These are phyloP conservation scores for Trypanosomatidae sp. DNA, from an alignment of 208 protist genomes.

Conservation along the genomic window DNA sequence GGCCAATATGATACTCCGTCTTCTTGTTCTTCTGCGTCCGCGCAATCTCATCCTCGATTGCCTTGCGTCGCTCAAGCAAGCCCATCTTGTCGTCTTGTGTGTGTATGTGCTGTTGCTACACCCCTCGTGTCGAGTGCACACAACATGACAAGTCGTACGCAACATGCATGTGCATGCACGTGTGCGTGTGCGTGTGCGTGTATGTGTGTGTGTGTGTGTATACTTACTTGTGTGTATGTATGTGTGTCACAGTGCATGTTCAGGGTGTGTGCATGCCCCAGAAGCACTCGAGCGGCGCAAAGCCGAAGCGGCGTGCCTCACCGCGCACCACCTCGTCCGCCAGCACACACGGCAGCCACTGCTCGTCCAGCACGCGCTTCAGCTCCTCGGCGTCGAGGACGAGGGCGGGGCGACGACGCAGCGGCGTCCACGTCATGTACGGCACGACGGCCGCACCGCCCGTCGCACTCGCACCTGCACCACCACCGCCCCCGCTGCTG, in stretches of 20 bases:
- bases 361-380: conserved; percentile 42
- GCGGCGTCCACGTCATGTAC: conserved; percentile 86
- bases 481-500: too few species aligned
- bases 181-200: conserved; percentile 2
- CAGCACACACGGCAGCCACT: conserved; percentile 66
- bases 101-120: not conserved
- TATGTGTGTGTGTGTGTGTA: too few species aligned
- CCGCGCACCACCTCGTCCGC: conserved; percentile 16
- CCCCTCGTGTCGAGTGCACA: not conserved
- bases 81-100: conserved; percentile 78
- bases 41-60: conserved; percentile 97
- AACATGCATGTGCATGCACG: not conserved
- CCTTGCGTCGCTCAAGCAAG: conserved; percentile 94
- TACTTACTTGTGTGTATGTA: too few species aligned
- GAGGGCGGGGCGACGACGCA: conserved; percentile 23
- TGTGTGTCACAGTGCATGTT: too few species aligned
- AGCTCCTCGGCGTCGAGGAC: conserved; percentile 47
- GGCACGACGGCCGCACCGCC: conserved; percentile 14
- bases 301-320: conserved; percentile 26
- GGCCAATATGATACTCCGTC: conserved; percentile 94
- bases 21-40: conserved; percentile 98
- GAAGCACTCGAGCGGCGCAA: conserved; percentile 57
- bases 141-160: not conserved
- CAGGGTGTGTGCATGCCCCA: conserved; percentile 17
- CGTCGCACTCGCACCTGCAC: too few species aligned